Evolutionary conservation across 2,329 filamentous ascomycete species (phyloP).

Genomic region (Clonostachys byssicola): DNA sequence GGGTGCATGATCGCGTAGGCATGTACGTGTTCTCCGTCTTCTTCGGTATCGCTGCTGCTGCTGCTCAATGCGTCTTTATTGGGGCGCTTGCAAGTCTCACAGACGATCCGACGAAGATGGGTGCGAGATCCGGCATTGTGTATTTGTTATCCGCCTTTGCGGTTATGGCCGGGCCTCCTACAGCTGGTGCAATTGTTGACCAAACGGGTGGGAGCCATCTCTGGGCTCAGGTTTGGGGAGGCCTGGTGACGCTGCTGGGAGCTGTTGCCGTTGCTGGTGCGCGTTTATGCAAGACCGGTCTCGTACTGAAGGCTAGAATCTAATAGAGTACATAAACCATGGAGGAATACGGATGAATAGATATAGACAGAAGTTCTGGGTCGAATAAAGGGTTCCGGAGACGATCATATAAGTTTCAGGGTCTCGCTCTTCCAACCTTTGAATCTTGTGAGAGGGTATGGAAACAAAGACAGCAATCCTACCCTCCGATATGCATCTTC

Average conservation of each 20-base stretch:
- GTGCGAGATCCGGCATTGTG: constrained; percentile 41
- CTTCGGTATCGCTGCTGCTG: constrained; percentile 37
- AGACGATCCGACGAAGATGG: constrained; percentile 35
- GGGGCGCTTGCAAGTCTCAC: constrained; percentile 35
- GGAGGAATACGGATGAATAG: too few species aligned
- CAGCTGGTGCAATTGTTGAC: constrained; percentile 39
- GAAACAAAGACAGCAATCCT: too few species aligned
- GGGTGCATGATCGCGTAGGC: constrained; percentile 30
- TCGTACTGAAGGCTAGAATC: constrained; percentile 25
- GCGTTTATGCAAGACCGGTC: constrained; percentile 26
- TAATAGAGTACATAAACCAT: constrained; percentile 8
- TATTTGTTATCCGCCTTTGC: constrained; percentile 35
- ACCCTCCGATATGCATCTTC: too few species aligned
- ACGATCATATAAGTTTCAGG: too few species aligned
- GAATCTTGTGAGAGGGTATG: too few species aligned
- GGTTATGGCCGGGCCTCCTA: constrained; percentile 36
- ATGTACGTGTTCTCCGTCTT: constrained; percentile 39
- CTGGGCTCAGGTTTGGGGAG: constrained; percentile 42
- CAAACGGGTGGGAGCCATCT: constrained; percentile 28
- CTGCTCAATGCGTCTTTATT: constrained; percentile 34
- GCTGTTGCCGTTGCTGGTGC: constrained; percentile 21
- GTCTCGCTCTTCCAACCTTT: too few species aligned
- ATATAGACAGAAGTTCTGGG: too few species aligned
- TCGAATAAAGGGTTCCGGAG: too few species aligned
- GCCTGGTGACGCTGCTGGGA: constrained; percentile 28